A percentile compares a stretch with the other conserved stretches of the same genome.
Evolutionary conservation across 2,329 filamentous ascomycete genomes (phyloP).

Genomic region (Pseudophaeomoniella oleicola): DNA sequence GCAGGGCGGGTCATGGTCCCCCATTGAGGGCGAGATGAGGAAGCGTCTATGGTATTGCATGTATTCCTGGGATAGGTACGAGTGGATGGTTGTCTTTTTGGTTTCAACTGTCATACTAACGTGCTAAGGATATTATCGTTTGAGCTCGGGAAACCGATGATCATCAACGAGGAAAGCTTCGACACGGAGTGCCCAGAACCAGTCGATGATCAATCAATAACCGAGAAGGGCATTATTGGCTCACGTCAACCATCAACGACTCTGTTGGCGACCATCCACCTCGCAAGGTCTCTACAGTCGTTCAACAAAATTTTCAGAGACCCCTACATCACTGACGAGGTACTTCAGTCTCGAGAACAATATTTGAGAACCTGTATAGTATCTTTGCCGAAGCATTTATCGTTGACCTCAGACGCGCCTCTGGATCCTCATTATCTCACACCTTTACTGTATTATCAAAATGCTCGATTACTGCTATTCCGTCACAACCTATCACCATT

Average conservation of each 20-base stretch:
- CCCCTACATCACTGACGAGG: slow-evolving; percentile 49
- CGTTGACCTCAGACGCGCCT: slow-evolving; percentile 48
- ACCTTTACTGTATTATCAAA: slow-evolving; percentile 65
- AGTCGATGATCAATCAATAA: slow-evolving; percentile 56
- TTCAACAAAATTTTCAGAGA: slow-evolving; percentile 56
- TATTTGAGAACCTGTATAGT: slow-evolving; percentile 64
- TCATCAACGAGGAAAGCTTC: slow-evolving; percentile 81
- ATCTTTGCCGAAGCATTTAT: slow-evolving; percentile 61
- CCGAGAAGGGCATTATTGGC: slow-evolving; percentile 31
- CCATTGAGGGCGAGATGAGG: slow-evolving; percentile 72
- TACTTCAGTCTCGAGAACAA: slow-evolving; percentile 63
- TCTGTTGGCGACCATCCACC: slow-evolving; percentile 65
- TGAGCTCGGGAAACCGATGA: slow-evolving; percentile 63
- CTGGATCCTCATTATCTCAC: slow-evolving; percentile 62
- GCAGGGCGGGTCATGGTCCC: slow-evolving; percentile 57
- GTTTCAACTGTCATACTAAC: slow-evolving; percentile 12
- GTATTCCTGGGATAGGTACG: slow-evolving; percentile 72
- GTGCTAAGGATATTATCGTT: slow-evolving; percentile 52
- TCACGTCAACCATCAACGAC: slow-evolving; percentile 47
- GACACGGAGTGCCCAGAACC: slow-evolving; percentile 67
- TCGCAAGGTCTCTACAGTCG: slow-evolving; percentile 62
- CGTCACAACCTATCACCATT: slow-evolving; percentile 71
- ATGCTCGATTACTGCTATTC: slow-evolving; percentile 71
- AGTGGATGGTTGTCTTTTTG: slow-evolving; percentile 3
- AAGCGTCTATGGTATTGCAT: slow-evolving; percentile 87